Percentiles rank a stretch among this genome's conserved stretches.
phyloP scores from a whole-genome alignment of 768 basidiomycete species.

The Russula sp. region DNA sequence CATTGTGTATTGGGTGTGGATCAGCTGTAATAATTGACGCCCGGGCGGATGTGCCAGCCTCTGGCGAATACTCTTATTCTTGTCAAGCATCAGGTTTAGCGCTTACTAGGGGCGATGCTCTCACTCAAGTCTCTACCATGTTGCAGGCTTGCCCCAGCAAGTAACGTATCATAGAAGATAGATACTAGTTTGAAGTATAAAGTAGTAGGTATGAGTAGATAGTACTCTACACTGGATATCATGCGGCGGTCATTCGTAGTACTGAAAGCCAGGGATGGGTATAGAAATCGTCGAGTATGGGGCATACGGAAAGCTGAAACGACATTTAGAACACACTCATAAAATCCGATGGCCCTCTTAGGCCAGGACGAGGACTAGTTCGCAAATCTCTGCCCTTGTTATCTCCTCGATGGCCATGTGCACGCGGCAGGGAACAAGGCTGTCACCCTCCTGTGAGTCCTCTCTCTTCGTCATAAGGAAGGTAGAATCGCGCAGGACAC shows the following conservation, averaged over 20 bases:
- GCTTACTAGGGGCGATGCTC: too few relatives aligned
- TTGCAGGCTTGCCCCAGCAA: neutral
- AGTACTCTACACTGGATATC: neutral
- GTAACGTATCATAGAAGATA: neutral
- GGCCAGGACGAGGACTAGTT: conserved; percentile 12
- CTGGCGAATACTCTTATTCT: too few relatives aligned
- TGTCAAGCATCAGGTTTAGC: too few relatives aligned
- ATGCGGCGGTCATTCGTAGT: neutral
- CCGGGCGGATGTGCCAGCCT: too few relatives aligned
- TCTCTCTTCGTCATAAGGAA: conserved; percentile 2
- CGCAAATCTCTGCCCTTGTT: conserved; percentile 4
- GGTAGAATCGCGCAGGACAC: conserved; percentile 12
- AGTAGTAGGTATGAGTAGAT: neutral
- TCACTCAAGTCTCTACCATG: neutral
- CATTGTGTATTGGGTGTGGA: too few relatives aligned
- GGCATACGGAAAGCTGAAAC: neutral
- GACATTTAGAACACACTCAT: neutral
- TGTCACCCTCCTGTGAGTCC: neutral
- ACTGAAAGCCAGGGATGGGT: neutral
- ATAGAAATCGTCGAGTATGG: neutral
- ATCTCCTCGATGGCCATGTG: conserved; percentile 18
- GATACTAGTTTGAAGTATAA: conserved; percentile 3
- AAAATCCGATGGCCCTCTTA: neutral
- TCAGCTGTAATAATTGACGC: too few relatives aligned
- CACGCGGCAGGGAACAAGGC: conserved; percentile 11